These are phyloP conservation scores for Codiaeum variegatum DNA, from an alignment of 441 rosid species.

Conservation along the genomic window DNA sequence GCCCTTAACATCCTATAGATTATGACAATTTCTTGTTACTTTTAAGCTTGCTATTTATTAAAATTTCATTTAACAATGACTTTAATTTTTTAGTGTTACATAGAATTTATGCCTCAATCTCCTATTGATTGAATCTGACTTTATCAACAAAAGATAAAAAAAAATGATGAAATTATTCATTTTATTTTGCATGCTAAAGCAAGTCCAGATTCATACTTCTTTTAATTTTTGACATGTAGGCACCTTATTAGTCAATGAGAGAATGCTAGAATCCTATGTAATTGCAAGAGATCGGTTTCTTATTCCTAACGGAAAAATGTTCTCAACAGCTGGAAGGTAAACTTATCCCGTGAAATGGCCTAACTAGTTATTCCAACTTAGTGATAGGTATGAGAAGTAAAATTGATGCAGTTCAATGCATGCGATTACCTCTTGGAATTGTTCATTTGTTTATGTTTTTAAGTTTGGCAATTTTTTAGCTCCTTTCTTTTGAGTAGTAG, in stretches of 20 bases:
- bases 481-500: background rate
- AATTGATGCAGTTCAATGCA: background rate
- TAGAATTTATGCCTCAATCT: background rate
- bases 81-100: background rate
- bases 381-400: background rate
- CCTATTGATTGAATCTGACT: background rate
- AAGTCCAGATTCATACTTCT: background rate
- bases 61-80: background rate
- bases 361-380: background rate
- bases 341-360: background rate
- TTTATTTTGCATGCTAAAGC: background rate
- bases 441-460: background rate
- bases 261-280: slow-evolving; percentile 92
- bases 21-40: slow-evolving; percentile 6
- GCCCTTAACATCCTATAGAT: slow-evolving; percentile 3
- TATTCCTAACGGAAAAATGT: slow-evolving; percentile 79
- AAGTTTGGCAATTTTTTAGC: background rate
- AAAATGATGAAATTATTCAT: slow-evolving; percentile 7
- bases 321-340: slow-evolving; percentile 87
- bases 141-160: background rate
- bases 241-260: slow-evolving; percentile 84
- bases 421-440: background rate
- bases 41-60: background rate
- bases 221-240: slow-evolving; percentile 41
- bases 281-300: slow-evolving; percentile 95